A percentile compares a stretch with the other conserved stretches of the same genome.
phyloP scores from a whole-genome alignment of 352 stramenopile species.

The Aphanomyces cochlioides region DNA sequence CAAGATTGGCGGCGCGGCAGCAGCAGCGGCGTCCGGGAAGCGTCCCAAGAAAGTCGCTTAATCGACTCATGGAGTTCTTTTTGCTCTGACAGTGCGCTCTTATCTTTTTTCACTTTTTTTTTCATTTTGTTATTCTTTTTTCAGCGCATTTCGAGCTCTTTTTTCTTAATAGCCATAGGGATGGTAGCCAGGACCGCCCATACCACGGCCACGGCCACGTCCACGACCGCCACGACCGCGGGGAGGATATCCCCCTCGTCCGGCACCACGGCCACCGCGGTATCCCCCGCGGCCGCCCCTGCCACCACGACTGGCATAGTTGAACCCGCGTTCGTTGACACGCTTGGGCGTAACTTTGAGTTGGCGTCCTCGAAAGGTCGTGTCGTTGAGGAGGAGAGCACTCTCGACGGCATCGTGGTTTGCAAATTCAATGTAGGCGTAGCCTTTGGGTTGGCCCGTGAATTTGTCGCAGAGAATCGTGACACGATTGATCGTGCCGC shows the following conservation, averaged over 20 bases:
- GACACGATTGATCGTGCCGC: slow-evolving; percentile 95
- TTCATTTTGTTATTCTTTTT: slow-evolving; percentile 30
- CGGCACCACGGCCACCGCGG: slow-evolving; percentile 45
- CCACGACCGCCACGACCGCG: slow-evolving; percentile 66
- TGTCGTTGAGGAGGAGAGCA: slow-evolving; percentile 89
- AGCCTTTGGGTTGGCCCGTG: slow-evolving; percentile 93
- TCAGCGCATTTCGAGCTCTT: slow-evolving; percentile 28
- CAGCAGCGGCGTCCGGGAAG: background rate
- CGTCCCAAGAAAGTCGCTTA: slow-evolving; percentile 26
- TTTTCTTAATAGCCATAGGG: slow-evolving; percentile 43
- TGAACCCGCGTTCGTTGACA: slow-evolving; percentile 78
- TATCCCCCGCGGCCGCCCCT: slow-evolving; percentile 39
- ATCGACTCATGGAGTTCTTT: slow-evolving; percentile 7
- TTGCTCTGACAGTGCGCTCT: slow-evolving; percentile 24
- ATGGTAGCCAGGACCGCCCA: slow-evolving; percentile 47
- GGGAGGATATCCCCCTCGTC: slow-evolving; percentile 41
- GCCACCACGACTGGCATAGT: slow-evolving; percentile 51
- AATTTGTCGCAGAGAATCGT: slow-evolving; percentile 98
- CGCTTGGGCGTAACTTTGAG: slow-evolving; percentile 89
- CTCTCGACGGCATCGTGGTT: slow-evolving; percentile 84
- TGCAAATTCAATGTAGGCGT: slow-evolving; percentile 93
- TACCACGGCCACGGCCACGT: slow-evolving; percentile 43
- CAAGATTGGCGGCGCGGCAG: slow-evolving; percentile 15
- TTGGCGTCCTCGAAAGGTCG: slow-evolving; percentile 86
- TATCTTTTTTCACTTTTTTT: slow-evolving; percentile 32